phyloP scores from a whole-genome alignment of 1,139 yeast genomes.

The Scheffersomyces parashehatae region DNA sequence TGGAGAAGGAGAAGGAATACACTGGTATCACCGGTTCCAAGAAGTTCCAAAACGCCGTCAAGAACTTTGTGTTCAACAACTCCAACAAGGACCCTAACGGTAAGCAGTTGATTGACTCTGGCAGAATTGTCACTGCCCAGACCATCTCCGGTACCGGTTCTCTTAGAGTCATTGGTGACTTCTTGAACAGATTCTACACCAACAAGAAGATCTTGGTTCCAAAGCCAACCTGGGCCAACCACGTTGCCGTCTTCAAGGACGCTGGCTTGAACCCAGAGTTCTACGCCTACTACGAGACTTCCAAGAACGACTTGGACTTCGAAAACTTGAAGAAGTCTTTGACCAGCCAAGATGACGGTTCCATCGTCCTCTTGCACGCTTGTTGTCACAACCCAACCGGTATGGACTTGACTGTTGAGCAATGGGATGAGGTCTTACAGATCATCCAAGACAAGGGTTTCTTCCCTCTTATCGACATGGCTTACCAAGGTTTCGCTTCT shows the following conservation, averaged over 20 bases:
- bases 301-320: conserved; percentile 54
- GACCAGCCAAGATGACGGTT: conserved; percentile 45
- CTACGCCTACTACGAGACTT: conserved; percentile 55
- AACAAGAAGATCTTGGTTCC: conserved; percentile 55
- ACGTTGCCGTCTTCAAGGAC: conserved; percentile 56
- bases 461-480: conserved; percentile 83
- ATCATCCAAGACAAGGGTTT: conserved; percentile 56
- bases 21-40: conserved; percentile 56
- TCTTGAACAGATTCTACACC: conserved; percentile 48
- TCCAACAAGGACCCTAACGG: conserved; percentile 50
- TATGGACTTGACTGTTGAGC: conserved; percentile 76
- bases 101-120: conserved; percentile 44
- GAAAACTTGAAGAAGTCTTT: conserved; percentile 49
- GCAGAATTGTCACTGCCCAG: conserved; percentile 55
- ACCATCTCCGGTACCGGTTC: conserved; percentile 65
- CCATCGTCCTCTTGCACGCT: conserved; percentile 80
- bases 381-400: conserved; percentile 99
- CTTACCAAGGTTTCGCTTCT: conserved; percentile 91
- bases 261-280: conserved; percentile 47
- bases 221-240: conserved; percentile 78
- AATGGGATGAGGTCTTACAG: conserved; percentile 74
- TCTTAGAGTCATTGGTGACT: conserved; percentile 56
- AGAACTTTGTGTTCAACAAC: conserved; percentile 52
- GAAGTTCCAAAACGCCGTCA: conserved; percentile 49
- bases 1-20: conserved; percentile 57